These are phyloP conservation scores for Cutaneotrichosporon sp. DNA, from an alignment of 1,284 basidiomycete genomes.

Conservation along the genomic window DNA sequence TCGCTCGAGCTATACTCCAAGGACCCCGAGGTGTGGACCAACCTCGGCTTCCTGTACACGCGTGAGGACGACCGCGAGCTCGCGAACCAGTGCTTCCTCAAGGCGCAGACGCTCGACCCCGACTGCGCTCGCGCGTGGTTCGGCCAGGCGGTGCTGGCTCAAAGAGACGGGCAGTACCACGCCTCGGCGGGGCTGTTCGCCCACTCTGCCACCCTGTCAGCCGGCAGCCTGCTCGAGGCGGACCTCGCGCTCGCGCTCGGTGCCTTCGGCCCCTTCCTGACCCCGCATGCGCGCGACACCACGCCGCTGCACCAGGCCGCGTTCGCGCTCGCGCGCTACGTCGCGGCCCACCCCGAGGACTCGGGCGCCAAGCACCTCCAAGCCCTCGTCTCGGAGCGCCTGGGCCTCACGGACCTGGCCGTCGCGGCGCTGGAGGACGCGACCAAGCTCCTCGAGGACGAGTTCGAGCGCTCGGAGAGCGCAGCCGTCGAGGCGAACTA, in stretches of 20 bases:
- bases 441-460: conserved; percentile 73
- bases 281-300: conserved; percentile 18
- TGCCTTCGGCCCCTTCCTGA: conserved; percentile 60
- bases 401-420: conserved; percentile 71
- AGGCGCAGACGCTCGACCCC: conserved; percentile 88
- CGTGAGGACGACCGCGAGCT: conserved; percentile 76
- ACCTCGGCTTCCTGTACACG: conserved; percentile 88
- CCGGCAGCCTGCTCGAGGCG: conserved; percentile 71
- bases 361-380: conserved; percentile 79
- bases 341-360: conserved; percentile 67
- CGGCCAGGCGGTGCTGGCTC: conserved; percentile 84
- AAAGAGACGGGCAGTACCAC: conserved; percentile 62
- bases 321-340: conserved; percentile 78
- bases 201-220: conserved; percentile 74
- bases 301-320: conserved; percentile 65
- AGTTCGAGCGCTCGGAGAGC: conserved; percentile 86
- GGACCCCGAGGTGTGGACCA: conserved; percentile 80
- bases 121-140: conserved; percentile 91
- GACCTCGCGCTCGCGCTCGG: conserved; percentile 76
- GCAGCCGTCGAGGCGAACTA: conserved; percentile 73
- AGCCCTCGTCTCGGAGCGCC: conserved; percentile 79
- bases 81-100: conserved; percentile 81
- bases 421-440: conserved; percentile 60
- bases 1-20: conserved; percentile 82
- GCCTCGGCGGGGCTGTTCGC: conserved; percentile 74